Conservation (phyloP, 1,284 basidiomycete species). For the Ustilago trichophora region DNA sequence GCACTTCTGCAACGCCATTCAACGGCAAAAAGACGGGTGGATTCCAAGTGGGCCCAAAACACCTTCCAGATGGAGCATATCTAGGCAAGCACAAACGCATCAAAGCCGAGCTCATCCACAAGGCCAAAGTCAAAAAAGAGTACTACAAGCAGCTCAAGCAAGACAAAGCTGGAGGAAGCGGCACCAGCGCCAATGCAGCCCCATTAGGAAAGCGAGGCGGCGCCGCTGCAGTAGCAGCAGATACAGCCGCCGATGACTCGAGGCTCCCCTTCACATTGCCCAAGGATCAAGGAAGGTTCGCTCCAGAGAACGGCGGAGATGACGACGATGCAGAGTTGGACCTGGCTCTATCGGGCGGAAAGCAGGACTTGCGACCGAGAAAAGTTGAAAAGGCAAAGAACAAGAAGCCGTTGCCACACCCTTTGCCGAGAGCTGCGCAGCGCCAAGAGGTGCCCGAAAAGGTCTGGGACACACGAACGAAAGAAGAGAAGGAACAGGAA, state of each 20-base stretch:
- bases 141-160: slow-evolving; percentile 69
- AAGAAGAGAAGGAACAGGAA: slow-evolving; percentile 51
- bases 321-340: slow-evolving; percentile 12
- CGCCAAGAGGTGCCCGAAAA: not conserved
- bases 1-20: slow-evolving; percentile 28
- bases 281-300: slow-evolving; percentile 50
- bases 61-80: slow-evolving; percentile 63
- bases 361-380: slow-evolving; percentile 39
- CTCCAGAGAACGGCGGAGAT: slow-evolving; percentile 36
- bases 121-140: slow-evolving; percentile 70
- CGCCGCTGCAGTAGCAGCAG: too few species aligned
- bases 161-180: slow-evolving; percentile 54
- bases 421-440: slow-evolving; percentile 10
- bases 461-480: slow-evolving; percentile 32
- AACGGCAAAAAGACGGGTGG: slow-evolving; percentile 43
- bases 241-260: not conserved
- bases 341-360: slow-evolving; percentile 7
- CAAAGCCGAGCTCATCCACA: slow-evolving; percentile 70
- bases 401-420: slow-evolving; percentile 42
- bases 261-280: slow-evolving; percentile 22
- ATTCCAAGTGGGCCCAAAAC: slow-evolving; percentile 61
- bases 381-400: slow-evolving; percentile 13
- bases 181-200: slow-evolving; percentile 18
- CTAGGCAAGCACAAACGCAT: slow-evolving; percentile 69
- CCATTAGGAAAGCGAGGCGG: slow-evolving; percentile 29